Evolutionary conservation across 2,329 filamentous ascomycete genomes (phyloP), one percentile per base, ranked within the genome.

Genomic region (Penicillium sp.): DNA sequence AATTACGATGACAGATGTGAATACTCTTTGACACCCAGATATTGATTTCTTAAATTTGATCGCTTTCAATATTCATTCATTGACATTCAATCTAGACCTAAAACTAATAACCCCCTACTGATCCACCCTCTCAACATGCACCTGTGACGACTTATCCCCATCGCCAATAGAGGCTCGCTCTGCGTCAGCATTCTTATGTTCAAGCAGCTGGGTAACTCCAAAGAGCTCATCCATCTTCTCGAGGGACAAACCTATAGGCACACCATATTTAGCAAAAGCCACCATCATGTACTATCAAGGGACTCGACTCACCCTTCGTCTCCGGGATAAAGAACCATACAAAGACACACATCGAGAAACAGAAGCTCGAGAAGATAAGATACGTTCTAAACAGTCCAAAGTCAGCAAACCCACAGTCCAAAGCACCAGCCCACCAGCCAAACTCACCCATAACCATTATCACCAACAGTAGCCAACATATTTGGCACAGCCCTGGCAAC

Each of bases 271-370:
- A 58, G 40, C 38, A 33, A 55, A 7, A 41, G 11, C 11, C 33
- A 19, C 13, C 43, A 43, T 16, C 15, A 16, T 13, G 16, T n/a
- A n/a, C 15, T 50, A 39, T 40, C 21, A 38, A 16, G 23, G 44
- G 5, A 36, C 4, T 4, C 29, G 36, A 51, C 74, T 68, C 62
- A 79, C 87, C 87, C 77, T 90, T 90, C 11, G 87, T 90, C 75
- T 90, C 87, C 0, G 87, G 87, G n/a, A 89, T 81, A 60, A 86
- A 81, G 76, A 87, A 85, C 78, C 81, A 88, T 15, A 86, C 84
- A 67, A 87, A 88, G 52, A 87, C 60, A 60, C 83, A 83, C 83
- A 89, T 88, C 64, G 79, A 68, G 65, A 86, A 80, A 70, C 85
- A 87, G 72, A 89, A 89, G 53, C 73, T 81, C 10, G 85, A 82